Evolutionary conservation across 495 filamentous ascomycete species (phyloP), one percentile per base, ranked within the genome.

Genomic region (Talaromyces nanjingensis): DNA sequence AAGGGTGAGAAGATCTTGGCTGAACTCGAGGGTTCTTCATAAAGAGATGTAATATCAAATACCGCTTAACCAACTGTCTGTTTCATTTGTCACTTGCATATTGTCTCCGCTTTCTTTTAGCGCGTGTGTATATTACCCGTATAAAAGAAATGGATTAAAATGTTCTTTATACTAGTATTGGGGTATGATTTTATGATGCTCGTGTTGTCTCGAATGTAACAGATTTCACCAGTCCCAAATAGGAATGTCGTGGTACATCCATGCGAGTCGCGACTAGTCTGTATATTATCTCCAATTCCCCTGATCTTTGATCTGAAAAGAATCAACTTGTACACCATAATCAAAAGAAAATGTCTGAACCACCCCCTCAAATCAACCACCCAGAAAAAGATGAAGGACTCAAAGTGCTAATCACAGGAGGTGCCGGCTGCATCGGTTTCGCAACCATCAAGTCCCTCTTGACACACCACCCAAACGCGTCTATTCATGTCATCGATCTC

Each of bases 1-100:
- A 98, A 98, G 91, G 94, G 94, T 80, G 93, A 97, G 88, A 96
- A 97, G 92, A 97, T 98, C 82, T 80, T 98, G 79, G 92, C 94
- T 69, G 94, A 97, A 74, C 81, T 98, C 68, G 91, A 94, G 83
- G 84, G 82, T 80, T 81, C 75, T 65, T 89, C 75, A 65, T 89
- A 88, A 56, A 82, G 83, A 79, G 76, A 78, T 73, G 73, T 66
- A 64, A 67, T 71, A 67, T 64, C 53, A 62, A 61, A 64, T 68
- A 67, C 67, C 68, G 65, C 39, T 55, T 27, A 29, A 58, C 63
- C 66, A 45, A 60, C 42, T 63, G 63, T 67, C 25, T 56, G 53
- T 53, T 63, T 64, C 60, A 42, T 55, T 60, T 64, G 65, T 66
- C 63, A 62, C 60, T 69, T 68, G 72, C 71, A 66, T 70, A 67